These are phyloP conservation scores for Colletotrichum gigasporum DNA, from an alignment of 2,329 filamentous ascomycete genomes.

Conservation along the genomic window DNA sequence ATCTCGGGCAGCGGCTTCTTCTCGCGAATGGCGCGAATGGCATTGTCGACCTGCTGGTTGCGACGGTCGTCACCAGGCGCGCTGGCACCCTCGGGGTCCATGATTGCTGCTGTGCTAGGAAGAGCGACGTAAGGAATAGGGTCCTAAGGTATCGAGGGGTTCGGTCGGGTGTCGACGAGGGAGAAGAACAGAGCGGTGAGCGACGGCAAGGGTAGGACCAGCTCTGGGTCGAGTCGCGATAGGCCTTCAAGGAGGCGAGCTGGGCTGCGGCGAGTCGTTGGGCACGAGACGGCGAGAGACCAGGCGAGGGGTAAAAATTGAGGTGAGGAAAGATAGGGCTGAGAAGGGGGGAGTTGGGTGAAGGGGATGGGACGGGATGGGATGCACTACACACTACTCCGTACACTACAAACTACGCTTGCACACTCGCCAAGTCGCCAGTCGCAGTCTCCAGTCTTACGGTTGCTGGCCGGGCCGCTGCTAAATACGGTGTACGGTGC, in stretches of 20 bases:
- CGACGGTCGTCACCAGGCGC: slow-evolving; percentile 55
- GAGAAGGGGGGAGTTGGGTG: slow-evolving; percentile 35
- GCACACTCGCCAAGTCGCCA: slow-evolving; percentile 6
- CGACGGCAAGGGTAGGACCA: slow-evolving; percentile 16
- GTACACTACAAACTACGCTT: no score
- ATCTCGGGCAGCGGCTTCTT: slow-evolving; percentile 98
- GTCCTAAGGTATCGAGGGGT: slow-evolving; percentile 2
- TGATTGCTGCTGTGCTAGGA: slow-evolving; percentile 40
- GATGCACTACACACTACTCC: slow-evolving; percentile 30
- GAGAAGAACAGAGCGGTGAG: slow-evolving; percentile 30
- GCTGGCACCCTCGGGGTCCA: slow-evolving; percentile 57
- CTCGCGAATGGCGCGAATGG: slow-evolving; percentile 88
- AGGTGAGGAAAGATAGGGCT: slow-evolving; percentile 38
- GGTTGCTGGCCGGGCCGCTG: not conserved
- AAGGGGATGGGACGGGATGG: slow-evolving; percentile 31
- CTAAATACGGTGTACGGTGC: not conserved
- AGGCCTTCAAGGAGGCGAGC: slow-evolving; percentile 27
- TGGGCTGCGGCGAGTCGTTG: slow-evolving; percentile 27
- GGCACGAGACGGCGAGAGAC: slow-evolving; percentile 20
- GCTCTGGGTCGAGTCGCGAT: slow-evolving; percentile 28
- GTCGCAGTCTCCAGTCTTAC: slow-evolving; percentile 1
- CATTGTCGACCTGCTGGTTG: slow-evolving; percentile 81
- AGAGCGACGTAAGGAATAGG: slow-evolving; percentile 1
- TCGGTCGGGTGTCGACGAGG: slow-evolving; percentile 27
- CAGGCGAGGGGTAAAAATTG: slow-evolving; percentile 33